phyloP scores from a whole-genome alignment of 2,329 filamentous ascomycete genomes.

The Cytospora leucostoma region DNA sequence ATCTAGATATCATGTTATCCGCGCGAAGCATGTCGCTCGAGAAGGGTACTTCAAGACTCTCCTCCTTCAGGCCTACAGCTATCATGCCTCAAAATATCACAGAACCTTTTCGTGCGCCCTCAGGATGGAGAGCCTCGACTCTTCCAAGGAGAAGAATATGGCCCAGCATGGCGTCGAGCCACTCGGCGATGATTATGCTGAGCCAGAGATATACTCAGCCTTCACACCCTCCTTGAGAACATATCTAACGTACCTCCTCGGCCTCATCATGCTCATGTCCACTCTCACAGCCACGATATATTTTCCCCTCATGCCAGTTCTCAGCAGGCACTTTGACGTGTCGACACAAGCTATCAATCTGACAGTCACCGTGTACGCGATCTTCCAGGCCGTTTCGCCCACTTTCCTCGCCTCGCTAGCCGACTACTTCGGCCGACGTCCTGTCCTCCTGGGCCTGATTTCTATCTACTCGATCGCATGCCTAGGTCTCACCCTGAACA shows the following conservation, averaged over 20 bases:
- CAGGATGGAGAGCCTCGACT: not conserved
- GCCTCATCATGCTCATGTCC: not conserved
- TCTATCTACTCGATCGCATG: slow-evolving; percentile 55
- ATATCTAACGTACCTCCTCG: not conserved
- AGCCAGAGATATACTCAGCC: not conserved
- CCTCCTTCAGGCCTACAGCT: not conserved
- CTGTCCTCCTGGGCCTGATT: slow-evolving; percentile 57
- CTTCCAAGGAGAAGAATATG: not conserved
- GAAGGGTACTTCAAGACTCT: not conserved
- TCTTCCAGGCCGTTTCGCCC: slow-evolving; percentile 60
- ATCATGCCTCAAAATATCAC: not conserved
- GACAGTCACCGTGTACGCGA: slow-evolving; percentile 56
- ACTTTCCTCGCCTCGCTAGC: slow-evolving; percentile 59
- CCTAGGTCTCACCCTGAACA: slow-evolving; percentile 53
- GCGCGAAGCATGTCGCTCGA: not conserved
- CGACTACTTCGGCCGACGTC: slow-evolving; percentile 56
- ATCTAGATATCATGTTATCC: not conserved
- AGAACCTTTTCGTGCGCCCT: not conserved
- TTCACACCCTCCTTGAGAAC: not conserved
- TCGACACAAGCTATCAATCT: slow-evolving; percentile 41
- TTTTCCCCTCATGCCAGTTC: slow-evolving; percentile 39
- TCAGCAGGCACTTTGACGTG: slow-evolving; percentile 35
- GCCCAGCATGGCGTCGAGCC: not conserved
- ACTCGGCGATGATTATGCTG: not conserved
- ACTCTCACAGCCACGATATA: slow-evolving; percentile 46